phyloP scores from a whole-genome alignment of 2,329 filamentous ascomycete species.

The Huntiella decipiens region DNA sequence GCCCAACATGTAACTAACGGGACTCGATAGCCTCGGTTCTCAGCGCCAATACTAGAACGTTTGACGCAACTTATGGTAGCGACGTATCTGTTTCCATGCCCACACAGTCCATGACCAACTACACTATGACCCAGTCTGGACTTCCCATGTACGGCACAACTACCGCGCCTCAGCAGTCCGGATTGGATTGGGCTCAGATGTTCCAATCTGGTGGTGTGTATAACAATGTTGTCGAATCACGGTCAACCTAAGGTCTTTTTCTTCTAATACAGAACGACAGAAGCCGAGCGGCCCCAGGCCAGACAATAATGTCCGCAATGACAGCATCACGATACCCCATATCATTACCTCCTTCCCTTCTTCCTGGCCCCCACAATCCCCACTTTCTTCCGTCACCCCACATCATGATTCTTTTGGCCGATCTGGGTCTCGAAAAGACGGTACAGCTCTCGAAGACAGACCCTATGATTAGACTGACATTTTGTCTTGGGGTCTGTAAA shows the following conservation, averaged over 20 bases:
- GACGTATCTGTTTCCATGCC: constrained; percentile 43
- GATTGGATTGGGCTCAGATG: constrained; percentile 61
- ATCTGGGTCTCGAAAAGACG: too few species aligned
- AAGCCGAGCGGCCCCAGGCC: constrained; percentile 51
- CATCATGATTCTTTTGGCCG: too few species aligned
- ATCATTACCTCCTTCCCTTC: too few species aligned
- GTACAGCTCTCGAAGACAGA: too few species aligned
- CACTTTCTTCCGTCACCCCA: too few species aligned
- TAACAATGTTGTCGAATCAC: constrained; percentile 20
- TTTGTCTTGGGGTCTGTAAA: too few species aligned
- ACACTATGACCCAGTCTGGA: constrained; percentile 44
- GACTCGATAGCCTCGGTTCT: constrained; percentile 16
- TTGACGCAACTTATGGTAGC: constrained; percentile 36
- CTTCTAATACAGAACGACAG: constrained; percentile 43
- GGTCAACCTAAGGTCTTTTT: constrained; percentile 27
- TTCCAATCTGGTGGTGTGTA: constrained; percentile 56
- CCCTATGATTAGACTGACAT: too few species aligned
- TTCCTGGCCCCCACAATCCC: too few species aligned
- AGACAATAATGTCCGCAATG: constrained; percentile 34
- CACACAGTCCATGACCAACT: constrained; percentile 44
- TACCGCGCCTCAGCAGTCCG: constrained; percentile 39
- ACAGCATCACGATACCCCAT: background rate
- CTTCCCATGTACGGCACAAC: constrained; percentile 43
- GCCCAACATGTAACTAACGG: constrained; percentile 15
- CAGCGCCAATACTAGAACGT: constrained; percentile 26